A percentile compares a stretch with the other conserved stretches of the same genome.
Evolutionary conservation across 2,329 filamentous ascomycete species (phyloP).

Genomic region (Sclerotinia nivalis): DNA sequence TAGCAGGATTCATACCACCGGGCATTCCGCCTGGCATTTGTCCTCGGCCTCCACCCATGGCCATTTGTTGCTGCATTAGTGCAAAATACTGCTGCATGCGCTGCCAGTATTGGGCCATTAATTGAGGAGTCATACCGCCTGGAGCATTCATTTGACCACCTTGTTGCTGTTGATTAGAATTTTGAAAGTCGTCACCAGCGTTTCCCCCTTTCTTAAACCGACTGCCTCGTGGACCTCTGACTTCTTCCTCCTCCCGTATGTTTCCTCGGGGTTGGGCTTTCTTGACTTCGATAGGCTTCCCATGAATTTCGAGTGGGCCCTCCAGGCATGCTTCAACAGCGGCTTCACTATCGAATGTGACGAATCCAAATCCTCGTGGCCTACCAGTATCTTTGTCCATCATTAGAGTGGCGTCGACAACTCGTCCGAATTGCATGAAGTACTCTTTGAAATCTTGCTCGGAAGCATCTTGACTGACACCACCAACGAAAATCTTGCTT

Average conservation of each 20-base stretch:
- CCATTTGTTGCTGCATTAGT: conserved; percentile 93
- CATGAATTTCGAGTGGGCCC: conserved; percentile 84
- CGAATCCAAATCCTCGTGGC: conserved; percentile 93
- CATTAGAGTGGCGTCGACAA: conserved; percentile 97
- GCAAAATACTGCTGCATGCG: conserved; percentile 97
- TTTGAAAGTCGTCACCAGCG: conserved; percentile 48
- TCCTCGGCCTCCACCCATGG: conserved; percentile 60
- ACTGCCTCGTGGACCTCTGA: conserved; percentile 55
- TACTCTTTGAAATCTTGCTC: conserved; percentile 96
- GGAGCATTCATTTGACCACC: conserved; percentile 43
- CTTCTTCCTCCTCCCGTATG: conserved; percentile 84
- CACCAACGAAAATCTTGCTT: conserved; percentile 97
- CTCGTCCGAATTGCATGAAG: conserved; percentile 93
- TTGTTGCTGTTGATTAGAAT: conserved; percentile 41
- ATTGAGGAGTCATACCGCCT: conserved; percentile 83
- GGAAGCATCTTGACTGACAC: conserved; percentile 94
- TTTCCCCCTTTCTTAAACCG: conserved; percentile 54
- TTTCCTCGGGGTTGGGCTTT: conserved; percentile 95
- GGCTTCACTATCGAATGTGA: conserved; percentile 94
- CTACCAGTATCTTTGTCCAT: conserved; percentile 99
- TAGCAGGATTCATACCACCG: conserved; percentile 68
- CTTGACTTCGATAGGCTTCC: conserved; percentile 97
- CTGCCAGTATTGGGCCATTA: conserved; percentile 99
- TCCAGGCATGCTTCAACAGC: conserved; percentile 90
- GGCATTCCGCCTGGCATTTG: conserved; percentile 61